Evolutionary conservation across 257 asterid species (phyloP).

Genomic region (Linderniella brevidens): DNA sequence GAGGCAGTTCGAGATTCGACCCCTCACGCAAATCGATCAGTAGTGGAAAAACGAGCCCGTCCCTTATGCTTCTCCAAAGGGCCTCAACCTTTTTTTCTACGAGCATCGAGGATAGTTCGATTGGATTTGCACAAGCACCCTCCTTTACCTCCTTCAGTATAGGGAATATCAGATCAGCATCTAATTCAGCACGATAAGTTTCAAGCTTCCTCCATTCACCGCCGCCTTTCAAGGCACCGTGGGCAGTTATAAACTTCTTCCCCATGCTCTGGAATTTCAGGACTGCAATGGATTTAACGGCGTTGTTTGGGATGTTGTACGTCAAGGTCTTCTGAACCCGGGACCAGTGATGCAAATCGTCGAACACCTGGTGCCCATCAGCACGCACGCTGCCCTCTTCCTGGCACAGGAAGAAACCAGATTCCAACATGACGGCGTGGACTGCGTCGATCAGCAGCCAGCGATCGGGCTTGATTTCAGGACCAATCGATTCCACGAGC

Average conservation of each 20-base stretch:
- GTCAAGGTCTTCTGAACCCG: slow-evolving; percentile 4
- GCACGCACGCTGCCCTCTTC: slow-evolving; percentile 15
- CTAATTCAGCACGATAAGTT: slow-evolving; percentile 21
- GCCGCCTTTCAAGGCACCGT: slow-evolving; percentile 28
- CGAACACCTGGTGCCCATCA: slow-evolving; percentile 18
- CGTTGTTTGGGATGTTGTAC: slow-evolving; percentile 7
- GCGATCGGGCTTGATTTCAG: slow-evolving; percentile 32
- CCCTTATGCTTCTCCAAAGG: slow-evolving; percentile 72
- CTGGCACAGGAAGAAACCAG: slow-evolving; percentile 61
- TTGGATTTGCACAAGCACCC: slow-evolving; percentile 7
- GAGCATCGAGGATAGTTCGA: slow-evolving; percentile 3
- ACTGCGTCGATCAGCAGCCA: slow-evolving; percentile 47
- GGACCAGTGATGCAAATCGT: slow-evolving; percentile 51
- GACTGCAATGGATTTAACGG: slow-evolving; percentile 9
- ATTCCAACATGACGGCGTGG: slow-evolving; percentile 67
- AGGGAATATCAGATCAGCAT: slow-evolving; percentile 44
- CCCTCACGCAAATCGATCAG: slow-evolving; percentile 65
- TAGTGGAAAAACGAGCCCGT: slow-evolving; percentile 64
- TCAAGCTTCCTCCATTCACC: slow-evolving; percentile 15
- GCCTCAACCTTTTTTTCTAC: slow-evolving; percentile 51
- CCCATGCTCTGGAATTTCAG: slow-evolving; percentile 61
- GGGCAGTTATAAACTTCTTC: slow-evolving; percentile 32
- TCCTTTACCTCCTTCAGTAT: slow-evolving; percentile 52
- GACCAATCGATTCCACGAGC: slow-evolving; percentile 39
- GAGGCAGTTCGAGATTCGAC: slow-evolving; percentile 52